Evolutionary conservation across 805 yeast species (phyloP).

Genomic region (Candida berthetii): DNA sequence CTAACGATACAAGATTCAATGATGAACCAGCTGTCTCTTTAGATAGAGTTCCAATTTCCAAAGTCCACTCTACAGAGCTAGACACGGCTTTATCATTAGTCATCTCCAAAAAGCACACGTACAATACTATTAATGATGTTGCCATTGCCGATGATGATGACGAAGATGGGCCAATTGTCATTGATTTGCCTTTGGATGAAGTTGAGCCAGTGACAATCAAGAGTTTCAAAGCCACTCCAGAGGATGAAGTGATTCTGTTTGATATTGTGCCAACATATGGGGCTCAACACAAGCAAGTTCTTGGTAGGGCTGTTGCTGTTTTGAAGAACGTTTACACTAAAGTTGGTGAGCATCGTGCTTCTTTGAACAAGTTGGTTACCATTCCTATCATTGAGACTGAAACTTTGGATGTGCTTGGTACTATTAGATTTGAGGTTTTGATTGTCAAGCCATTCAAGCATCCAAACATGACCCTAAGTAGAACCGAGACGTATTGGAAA

Average conservation of each 20-base stretch:
- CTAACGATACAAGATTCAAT: conserved; percentile 65
- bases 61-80: conserved; percentile 73
- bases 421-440: conserved; percentile 68
- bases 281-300: conserved; percentile 35
- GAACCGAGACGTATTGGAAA: conserved; percentile 86
- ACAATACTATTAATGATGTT: conserved; percentile 18
- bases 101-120: conserved; percentile 32
- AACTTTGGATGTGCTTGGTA: conserved; percentile 72
- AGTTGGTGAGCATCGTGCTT: conserved; percentile 62
- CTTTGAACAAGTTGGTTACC: conserved; percentile 59
- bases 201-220: conserved; percentile 70
- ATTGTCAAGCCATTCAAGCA: conserved; percentile 70
- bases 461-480: conserved; percentile 53
- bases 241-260: conserved; percentile 58
- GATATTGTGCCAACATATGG: conserved; percentile 90
- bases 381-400: conserved; percentile 72
- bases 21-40: conserved; percentile 54
- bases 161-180: conserved; percentile 54
- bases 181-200: conserved; percentile 83
- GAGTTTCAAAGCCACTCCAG: conserved; percentile 39
- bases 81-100: conserved; percentile 83
- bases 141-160: conserved; percentile 7
- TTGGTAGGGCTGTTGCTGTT: conserved; percentile 83
- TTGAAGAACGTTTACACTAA: conserved; percentile 54
- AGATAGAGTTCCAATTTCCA: conserved; percentile 68